Conservation (phyloP, 805 yeast genomes). For the Cephaloascus albidus region DNA sequence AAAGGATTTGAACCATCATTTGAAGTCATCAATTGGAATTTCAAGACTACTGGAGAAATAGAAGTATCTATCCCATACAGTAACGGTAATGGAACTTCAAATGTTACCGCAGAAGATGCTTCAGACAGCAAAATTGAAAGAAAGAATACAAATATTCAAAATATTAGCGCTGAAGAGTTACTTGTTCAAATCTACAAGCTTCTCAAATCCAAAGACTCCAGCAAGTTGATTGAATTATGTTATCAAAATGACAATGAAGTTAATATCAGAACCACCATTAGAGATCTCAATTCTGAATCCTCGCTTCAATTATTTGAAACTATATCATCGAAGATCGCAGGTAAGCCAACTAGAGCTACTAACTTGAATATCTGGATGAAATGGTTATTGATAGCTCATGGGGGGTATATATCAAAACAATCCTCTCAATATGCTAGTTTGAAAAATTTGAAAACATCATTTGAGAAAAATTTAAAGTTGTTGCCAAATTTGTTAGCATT, state of each 20-base stretch:
- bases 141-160: neutral
- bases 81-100: neutral
- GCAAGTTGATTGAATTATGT: constrained; percentile 15
- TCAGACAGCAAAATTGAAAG: no score
- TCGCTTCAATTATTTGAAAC: constrained; percentile 16
- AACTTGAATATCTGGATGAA: constrained; percentile 59
- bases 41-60: constrained; percentile 6
- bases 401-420: constrained; percentile 49
- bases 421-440: constrained; percentile 45
- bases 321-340: constrained; percentile 17
- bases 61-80: neutral
- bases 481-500: constrained; percentile 66
- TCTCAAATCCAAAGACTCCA: constrained; percentile 4
- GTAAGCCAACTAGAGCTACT: constrained; percentile 16
- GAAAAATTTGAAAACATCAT: constrained; percentile 46
- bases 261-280: constrained; percentile 19
- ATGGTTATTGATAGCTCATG: constrained; percentile 66
- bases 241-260: constrained; percentile 17
- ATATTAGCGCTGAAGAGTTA: constrained; percentile 10
- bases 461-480: constrained; percentile 44
- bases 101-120: neutral
- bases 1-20: constrained; percentile 20
- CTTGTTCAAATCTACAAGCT: constrained; percentile 7
- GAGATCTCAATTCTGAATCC: constrained; percentile 28
- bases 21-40: constrained; percentile 7